Base-by-base conservation (phyloP, 1,284 basidiomycete genomes). In the Tilletia caries region DNA sequence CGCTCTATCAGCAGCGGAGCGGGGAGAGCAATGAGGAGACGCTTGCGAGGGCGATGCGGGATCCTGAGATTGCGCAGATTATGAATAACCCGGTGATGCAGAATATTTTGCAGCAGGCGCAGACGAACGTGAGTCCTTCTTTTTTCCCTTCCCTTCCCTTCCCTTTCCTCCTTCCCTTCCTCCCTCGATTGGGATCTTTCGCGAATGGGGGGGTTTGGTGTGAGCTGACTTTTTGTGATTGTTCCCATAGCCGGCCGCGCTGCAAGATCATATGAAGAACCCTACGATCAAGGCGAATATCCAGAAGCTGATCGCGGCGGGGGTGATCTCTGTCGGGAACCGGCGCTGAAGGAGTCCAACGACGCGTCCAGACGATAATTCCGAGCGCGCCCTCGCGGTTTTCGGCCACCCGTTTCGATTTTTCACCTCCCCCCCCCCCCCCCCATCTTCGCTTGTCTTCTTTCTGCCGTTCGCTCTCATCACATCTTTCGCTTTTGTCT, bases 181-280 rank as follows among this genome's bases (percentile, higher is more conserved):
- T n/a, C n/a, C n/a, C n/a, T n/a, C n/a, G n/a, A n/a, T n/a, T n/a
- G n/a, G n/a, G n/a, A n/a, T n/a, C n/a, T 41, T 41, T 41, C 15
- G 37, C 6, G 37, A 41, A 41, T 15, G 8, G 37, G 37, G 15
- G 8, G 6, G 5, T 13, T n/a, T 12, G 52, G 29, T 25, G 52
- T 27, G 25, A 3, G 4, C 25, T 54, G 52, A 54, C 52, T 20
- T 27, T 54, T 41, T 43, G 15, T 2, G 20, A 50, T 37, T 52
- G 23, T 10, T 52, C 43, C 13, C 2, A 54, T 2, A 97, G 85
- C 95, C 96, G 2, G 86, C 88, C 37, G 93, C 94, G 20, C 86
- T 99, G 71, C 91, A 93, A 85, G 93, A 97, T 76, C 95, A 98
- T 85, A 92, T 98, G 91, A 93, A 95, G 89, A 97, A 95, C 52